A percentile compares a stretch with the other conserved stretches of the same genome.
phyloP scores from a whole-genome alignment of 2,329 filamentous ascomycete genomes.

The Fusarium sp. region DNA sequence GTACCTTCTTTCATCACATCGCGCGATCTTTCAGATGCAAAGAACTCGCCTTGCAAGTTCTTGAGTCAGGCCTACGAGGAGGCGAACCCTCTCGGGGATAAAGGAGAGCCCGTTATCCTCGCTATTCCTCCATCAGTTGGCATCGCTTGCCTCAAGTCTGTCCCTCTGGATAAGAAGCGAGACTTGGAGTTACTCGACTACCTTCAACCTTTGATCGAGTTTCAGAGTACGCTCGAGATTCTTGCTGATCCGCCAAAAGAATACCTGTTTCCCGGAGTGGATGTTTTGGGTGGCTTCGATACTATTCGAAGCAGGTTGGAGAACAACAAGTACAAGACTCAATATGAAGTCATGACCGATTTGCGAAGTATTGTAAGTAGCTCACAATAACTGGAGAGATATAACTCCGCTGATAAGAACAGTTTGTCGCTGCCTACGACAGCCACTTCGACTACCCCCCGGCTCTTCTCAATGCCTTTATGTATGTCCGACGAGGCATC shows the following conservation, averaged over 20 bases:
- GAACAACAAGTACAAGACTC: slow-evolving; percentile 32
- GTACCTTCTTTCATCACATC: slow-evolving; percentile 28
- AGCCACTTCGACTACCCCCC: slow-evolving; percentile 43
- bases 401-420: neutral
- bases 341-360: slow-evolving; percentile 43
- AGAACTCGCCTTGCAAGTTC: slow-evolving; percentile 33
- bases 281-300: slow-evolving; percentile 38
- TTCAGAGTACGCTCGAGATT: slow-evolving; percentile 42
- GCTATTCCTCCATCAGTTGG: slow-evolving; percentile 36
- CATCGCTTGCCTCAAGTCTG: slow-evolving; percentile 42
- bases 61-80: slow-evolving; percentile 36
- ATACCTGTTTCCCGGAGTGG: slow-evolving; percentile 40
- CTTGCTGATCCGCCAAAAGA: slow-evolving; percentile 41
- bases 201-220: slow-evolving; percentile 30
- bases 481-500: slow-evolving; percentile 28
- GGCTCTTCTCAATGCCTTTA: slow-evolving; percentile 37
- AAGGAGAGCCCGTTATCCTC: slow-evolving; percentile 18
- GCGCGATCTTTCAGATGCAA: slow-evolving; percentile 29
- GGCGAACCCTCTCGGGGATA: neutral
- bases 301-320: slow-evolving; percentile 30
- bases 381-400: too few species aligned
- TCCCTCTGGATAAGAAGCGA: slow-evolving; percentile 41
- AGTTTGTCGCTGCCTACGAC: slow-evolving; percentile 41
- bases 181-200: slow-evolving; percentile 42
- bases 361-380: slow-evolving; percentile 35